These are phyloP conservation scores for Glomus cerebriforme DNA, from an alignment of 192 early-diverging fungal genomes.

Conservation along the genomic window DNA sequence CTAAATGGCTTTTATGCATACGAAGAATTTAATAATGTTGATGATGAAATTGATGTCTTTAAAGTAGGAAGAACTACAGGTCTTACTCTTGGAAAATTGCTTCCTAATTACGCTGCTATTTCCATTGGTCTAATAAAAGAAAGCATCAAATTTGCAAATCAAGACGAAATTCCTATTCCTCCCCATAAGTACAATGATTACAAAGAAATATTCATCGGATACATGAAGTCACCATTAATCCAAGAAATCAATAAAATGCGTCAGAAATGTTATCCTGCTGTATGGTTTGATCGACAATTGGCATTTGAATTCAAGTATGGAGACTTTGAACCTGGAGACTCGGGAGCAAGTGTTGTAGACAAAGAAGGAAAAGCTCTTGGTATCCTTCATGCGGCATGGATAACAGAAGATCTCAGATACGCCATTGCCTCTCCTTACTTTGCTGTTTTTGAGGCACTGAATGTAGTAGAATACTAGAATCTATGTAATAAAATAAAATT, in stretches of 20 bases:
- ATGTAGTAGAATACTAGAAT: too few relatives aligned
- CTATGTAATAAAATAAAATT: too few relatives aligned
- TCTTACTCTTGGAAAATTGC: slow-evolving; percentile 10
- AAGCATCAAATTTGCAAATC: slow-evolving; percentile 1
- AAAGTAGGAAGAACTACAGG: slow-evolving; percentile 17
- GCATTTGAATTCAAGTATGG: neutral
- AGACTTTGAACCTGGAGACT: slow-evolving; percentile 20
- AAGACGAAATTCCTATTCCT: neutral
- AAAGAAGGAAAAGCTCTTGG: neutral
- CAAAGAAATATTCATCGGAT: neutral
- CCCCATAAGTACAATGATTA: neutral
- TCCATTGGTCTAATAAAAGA: neutral
- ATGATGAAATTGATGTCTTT: slow-evolving; percentile 2
- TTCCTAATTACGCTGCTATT: neutral
- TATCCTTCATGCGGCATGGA: too few relatives aligned
- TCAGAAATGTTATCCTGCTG: slow-evolving; percentile 17
- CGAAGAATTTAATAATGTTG: neutral
- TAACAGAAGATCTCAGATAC: too few relatives aligned
- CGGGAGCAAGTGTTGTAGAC: slow-evolving; percentile 14
- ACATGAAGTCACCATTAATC: slow-evolving; percentile 12
- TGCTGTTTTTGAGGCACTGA: too few relatives aligned
- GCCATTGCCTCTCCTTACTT: too few relatives aligned
- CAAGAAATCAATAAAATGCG: neutral
- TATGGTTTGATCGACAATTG: slow-evolving; percentile 22
- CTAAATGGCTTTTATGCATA: slow-evolving; percentile 21